Percentiles rank a stretch among this genome's conserved stretches.
These are phyloP conservation scores for Nepenthes gracilis DNA, from an alignment of 148 eudicot genomes.

Conservation along the genomic window DNA sequence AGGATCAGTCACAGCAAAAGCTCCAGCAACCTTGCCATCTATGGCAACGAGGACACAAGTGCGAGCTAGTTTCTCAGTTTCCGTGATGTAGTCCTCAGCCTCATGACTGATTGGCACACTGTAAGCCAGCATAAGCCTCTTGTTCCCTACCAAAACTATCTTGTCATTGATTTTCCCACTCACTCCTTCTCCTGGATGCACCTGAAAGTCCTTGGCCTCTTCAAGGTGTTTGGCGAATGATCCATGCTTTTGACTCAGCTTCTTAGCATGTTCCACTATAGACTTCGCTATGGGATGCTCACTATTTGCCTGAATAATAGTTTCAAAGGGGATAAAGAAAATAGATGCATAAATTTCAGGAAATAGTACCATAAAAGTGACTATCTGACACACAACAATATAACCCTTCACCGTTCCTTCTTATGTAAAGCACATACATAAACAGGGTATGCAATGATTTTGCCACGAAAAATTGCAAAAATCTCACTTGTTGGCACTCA, in stretches of 20 bases:
- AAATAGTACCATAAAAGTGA: too few species aligned
- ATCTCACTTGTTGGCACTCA: too few species aligned
- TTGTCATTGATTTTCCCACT: constrained; percentile 67
- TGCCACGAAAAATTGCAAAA: too few species aligned
- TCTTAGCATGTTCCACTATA: constrained; percentile 74
- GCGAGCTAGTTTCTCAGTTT: constrained; percentile 60
- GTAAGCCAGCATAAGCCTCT: constrained; percentile 55
- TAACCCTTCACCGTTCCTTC: too few species aligned
- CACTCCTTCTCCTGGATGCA: constrained; percentile 94
- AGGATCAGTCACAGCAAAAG: constrained; percentile 90
- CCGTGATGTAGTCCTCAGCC: constrained; percentile 50
- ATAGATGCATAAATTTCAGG: too few species aligned
- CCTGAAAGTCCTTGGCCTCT: constrained; percentile 79
- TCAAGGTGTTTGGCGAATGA: constrained; percentile 29
- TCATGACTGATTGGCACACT: constrained; percentile 45
- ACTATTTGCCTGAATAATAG: constrained; percentile 63
- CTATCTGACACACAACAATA: too few species aligned
- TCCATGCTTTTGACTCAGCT: constrained; percentile 29
- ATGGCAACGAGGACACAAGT: constrained; percentile 80
- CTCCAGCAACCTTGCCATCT: constrained; percentile 73
- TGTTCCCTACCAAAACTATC: constrained; percentile 74
- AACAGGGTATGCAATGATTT: too few species aligned
- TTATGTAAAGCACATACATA: too few species aligned
- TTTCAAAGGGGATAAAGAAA: neutral
- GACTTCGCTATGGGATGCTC: constrained; percentile 96